Evolutionary conservation across 1,284 basidiomycete species (phyloP).

Genomic region (Neolentinus lepideus): DNA sequence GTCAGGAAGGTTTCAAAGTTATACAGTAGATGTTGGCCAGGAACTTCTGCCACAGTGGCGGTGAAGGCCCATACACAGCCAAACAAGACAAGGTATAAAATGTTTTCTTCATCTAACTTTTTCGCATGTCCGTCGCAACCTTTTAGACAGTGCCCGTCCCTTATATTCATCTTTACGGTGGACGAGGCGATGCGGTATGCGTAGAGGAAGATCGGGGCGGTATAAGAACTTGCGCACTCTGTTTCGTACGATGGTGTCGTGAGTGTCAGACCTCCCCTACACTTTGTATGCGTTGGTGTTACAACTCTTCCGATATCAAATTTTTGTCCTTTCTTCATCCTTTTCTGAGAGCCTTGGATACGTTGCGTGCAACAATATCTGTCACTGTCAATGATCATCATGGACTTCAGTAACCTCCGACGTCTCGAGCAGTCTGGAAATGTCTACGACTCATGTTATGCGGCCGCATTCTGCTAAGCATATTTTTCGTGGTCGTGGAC

Average conservation of each 20-base stretch:
- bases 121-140: constrained; percentile 41
- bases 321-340: too few relatives aligned
- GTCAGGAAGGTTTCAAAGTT: too few relatives aligned
- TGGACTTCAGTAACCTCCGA: background rate
- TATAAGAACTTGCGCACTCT: constrained; percentile 54
- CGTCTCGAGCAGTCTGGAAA: background rate
- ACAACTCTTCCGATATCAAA: too few relatives aligned
- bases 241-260: constrained; percentile 38
- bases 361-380: too few relatives aligned
- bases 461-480: background rate
- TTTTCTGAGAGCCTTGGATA: too few relatives aligned
- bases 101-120: background rate
- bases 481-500: background rate
- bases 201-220: constrained; percentile 51
- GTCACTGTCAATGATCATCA: background rate
- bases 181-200: constrained; percentile 70
- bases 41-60: too few relatives aligned
- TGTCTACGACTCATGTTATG: background rate
- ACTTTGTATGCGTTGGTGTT: constrained; percentile 20
- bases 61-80: background rate
- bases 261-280: constrained; percentile 74
- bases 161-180: constrained; percentile 28
- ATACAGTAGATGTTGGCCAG: too few relatives aligned
- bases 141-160: constrained; percentile 73
- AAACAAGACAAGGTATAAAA: background rate